These are phyloP conservation scores for Penicillium sp. DNA, from an alignment of 2,329 filamentous ascomycete genomes.

Conservation along the genomic window DNA sequence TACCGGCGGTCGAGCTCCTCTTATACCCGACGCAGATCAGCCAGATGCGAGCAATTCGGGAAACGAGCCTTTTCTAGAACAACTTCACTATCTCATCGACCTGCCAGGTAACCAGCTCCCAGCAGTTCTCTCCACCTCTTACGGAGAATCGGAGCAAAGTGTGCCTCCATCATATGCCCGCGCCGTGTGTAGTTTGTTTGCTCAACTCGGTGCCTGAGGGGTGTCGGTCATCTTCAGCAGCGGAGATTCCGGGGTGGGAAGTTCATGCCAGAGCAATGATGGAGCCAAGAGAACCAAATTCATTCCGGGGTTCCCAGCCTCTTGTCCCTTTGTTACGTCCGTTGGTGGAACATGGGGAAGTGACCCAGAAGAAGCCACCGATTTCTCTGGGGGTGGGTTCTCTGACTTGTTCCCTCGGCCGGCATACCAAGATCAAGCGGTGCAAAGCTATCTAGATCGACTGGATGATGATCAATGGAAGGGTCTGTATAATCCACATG, in stretches of 20 bases:
- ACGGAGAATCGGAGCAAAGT: constrained; percentile 63
- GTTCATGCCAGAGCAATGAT: constrained; percentile 53
- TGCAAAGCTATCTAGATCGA: constrained; percentile 42
- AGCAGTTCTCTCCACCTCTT: constrained; percentile 63
- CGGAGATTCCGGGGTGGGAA: constrained; percentile 60
- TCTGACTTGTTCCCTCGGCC: constrained; percentile 48
- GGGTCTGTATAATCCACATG: constrained; percentile 49
- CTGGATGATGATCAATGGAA: constrained; percentile 40
- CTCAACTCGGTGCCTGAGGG: constrained; percentile 61
- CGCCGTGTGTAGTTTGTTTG: constrained; percentile 59
- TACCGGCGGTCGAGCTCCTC: constrained; percentile 54
- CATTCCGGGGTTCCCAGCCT: constrained; percentile 52
- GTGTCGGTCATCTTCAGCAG: constrained; percentile 62
- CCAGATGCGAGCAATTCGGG: constrained; percentile 40
- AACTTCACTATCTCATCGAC: constrained; percentile 57
- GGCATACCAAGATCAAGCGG: constrained; percentile 45
- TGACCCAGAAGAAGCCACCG: constrained; percentile 51
- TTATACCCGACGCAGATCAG: constrained; percentile 48
- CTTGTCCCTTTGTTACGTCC: constrained; percentile 60
- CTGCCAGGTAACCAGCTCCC: constrained; percentile 55
- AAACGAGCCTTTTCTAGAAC: constrained; percentile 65
- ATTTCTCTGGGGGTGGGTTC: constrained; percentile 53
- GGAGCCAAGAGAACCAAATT: constrained; percentile 51
- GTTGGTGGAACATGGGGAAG: constrained; percentile 56
- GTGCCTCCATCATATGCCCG: constrained; percentile 58